phyloP scores from a whole-genome alignment of 495 filamentous ascomycete species.

The Neurospora hispaniola region DNA sequence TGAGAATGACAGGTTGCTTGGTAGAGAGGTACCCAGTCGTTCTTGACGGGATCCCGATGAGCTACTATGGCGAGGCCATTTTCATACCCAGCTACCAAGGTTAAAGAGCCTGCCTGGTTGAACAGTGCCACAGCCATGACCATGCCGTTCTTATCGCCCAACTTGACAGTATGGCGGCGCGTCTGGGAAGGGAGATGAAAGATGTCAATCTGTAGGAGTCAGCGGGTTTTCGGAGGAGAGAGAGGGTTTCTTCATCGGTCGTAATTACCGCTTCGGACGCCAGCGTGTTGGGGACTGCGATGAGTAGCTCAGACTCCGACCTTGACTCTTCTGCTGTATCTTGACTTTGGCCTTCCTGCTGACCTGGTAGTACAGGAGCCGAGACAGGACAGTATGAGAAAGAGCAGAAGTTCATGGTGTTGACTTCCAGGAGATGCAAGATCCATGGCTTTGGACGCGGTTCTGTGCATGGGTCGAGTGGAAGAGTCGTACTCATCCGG shows the following conservation, averaged over 20 bases:
- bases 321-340: slow-evolving; percentile 3
- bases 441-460: slow-evolving; percentile 64
- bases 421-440: slow-evolving; percentile 71
- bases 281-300: slow-evolving; percentile 69
- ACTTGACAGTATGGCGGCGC: slow-evolving; percentile 53
- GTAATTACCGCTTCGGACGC: slow-evolving; percentile 57
- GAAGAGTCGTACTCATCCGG: slow-evolving; percentile 55
- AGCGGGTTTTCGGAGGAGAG: not conserved
- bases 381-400: slow-evolving; percentile 53
- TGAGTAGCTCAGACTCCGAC: slow-evolving; percentile 32
- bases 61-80: slow-evolving; percentile 63
- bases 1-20: slow-evolving; percentile 60
- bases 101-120: slow-evolving; percentile 27
- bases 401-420: slow-evolving; percentile 91
- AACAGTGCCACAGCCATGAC: slow-evolving; percentile 73
- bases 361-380: not conserved
- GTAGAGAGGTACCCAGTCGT: slow-evolving; percentile 55
- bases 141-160: slow-evolving; percentile 68
- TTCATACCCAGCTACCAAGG: slow-evolving; percentile 73
- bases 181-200: slow-evolving; percentile 69
- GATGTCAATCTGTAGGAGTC: slow-evolving; percentile 55
- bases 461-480: slow-evolving; percentile 44
- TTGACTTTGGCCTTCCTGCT: not conserved
- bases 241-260: not conserved
- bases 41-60: slow-evolving; percentile 13